Evolutionary conservation across 495 filamentous ascomycete genomes (phyloP).

Genomic region (Paragyromitra xinjiangensis): DNA sequence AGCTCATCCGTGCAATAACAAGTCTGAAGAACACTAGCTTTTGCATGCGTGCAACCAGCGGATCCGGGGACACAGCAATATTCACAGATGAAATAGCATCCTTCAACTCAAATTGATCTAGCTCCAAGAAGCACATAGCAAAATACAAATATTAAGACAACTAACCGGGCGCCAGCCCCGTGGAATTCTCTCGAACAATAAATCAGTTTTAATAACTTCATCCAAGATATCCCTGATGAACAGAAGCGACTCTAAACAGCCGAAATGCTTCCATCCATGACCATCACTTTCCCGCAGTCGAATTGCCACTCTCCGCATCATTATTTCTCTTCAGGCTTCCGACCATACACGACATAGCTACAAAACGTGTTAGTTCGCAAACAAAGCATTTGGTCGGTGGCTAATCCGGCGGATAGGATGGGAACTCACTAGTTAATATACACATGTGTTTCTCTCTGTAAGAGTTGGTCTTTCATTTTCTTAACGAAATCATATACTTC

Average conservation of each 20-base stretch:
- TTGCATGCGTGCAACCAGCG: no score
- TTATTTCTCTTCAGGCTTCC: constrained; percentile 7
- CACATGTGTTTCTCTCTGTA: constrained; percentile 23
- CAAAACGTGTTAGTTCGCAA: neutral
- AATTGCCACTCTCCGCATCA: no score
- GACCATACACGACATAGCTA: constrained; percentile 20
- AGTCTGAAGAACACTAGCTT: no score
- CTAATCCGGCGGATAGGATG: neutral
- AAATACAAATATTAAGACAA: no score
- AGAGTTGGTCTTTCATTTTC: constrained; percentile 30
- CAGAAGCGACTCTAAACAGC: neutral
- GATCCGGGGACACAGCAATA: no score
- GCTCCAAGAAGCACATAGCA: no score
- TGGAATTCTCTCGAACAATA: neutral
- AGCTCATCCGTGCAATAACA: no score
- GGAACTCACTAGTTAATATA: constrained; percentile 33
- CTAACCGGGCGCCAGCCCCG: no score
- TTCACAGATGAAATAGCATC: no score
- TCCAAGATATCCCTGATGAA: neutral
- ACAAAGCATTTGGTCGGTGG: neutral
- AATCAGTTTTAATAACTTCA: neutral
- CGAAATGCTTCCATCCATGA: no score
- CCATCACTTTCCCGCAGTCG: no score
- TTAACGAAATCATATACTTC: constrained; percentile 36
- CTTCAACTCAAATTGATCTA: no score